Evolutionary conservation across 2,329 filamentous ascomycete species (phyloP).

Genomic region (Didymella lethalis): DNA sequence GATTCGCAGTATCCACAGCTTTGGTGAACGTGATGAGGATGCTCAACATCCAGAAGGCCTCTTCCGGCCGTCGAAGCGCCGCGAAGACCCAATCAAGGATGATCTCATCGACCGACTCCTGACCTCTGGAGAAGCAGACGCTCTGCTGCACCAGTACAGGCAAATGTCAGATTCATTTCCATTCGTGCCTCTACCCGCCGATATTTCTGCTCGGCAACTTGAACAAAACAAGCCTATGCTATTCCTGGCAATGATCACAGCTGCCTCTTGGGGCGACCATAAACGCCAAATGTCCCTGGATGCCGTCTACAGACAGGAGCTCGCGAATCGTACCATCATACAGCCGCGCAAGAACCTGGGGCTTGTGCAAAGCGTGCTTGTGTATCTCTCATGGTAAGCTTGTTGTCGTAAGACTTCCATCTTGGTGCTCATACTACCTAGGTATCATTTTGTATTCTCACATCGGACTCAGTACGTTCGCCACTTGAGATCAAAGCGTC

Average conservation of each 20-base stretch:
- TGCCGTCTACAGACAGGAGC: slow-evolving; percentile 36
- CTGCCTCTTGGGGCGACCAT: slow-evolving; percentile 41
- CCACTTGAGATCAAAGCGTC: neutral
- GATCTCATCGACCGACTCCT: slow-evolving; percentile 32
- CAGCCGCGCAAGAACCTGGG: slow-evolving; percentile 38
- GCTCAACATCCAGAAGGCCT: slow-evolving; percentile 22
- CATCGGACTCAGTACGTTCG: slow-evolving; percentile 44
- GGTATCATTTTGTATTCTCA: slow-evolving; percentile 48
- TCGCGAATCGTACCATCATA: slow-evolving; percentile 47
- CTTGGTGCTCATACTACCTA: slow-evolving; percentile 19
- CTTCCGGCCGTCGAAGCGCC: slow-evolving; percentile 27
- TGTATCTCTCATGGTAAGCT: slow-evolving; percentile 46
- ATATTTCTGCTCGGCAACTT: slow-evolving; percentile 29
- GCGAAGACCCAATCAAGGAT: slow-evolving; percentile 35
- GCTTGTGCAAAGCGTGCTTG: slow-evolving; percentile 44
- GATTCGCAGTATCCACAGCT: slow-evolving; percentile 39
- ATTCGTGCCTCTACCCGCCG: slow-evolving; percentile 38
- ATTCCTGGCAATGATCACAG: slow-evolving; percentile 41
- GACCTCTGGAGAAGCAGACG: slow-evolving; percentile 36
- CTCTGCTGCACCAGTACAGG: slow-evolving; percentile 37
- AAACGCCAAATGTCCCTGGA: slow-evolving; percentile 40
- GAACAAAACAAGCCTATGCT: slow-evolving; percentile 42
- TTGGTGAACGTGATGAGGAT: slow-evolving; percentile 27
- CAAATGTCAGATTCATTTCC: slow-evolving; percentile 42
- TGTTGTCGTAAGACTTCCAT: neutral